Evolutionary conservation across 306 rosid species (phyloP), one percentile per base, ranked within the genome.

Genomic region (Lablab purpureus): DNA sequence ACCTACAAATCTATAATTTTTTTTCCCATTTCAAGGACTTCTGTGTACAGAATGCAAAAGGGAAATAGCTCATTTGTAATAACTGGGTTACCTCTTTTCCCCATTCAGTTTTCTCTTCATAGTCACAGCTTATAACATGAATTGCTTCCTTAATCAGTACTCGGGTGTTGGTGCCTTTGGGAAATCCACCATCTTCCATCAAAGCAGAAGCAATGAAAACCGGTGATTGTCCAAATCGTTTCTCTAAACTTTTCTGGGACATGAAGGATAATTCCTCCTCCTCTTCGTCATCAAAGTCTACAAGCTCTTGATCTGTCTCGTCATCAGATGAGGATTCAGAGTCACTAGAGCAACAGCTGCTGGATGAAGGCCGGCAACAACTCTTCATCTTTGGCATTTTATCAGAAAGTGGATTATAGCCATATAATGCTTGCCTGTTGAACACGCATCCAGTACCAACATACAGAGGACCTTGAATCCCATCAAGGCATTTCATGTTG

Each of bases 91-190:
- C 99, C 97, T 91, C 99, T 88, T 89, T 95, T 32, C 99, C 99
- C 99, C 99, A 95, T 80, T 91, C 93, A 37, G 99, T 93, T 87
- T 90, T 95, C 86, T 93, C 98, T 88, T 95, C 98, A 83, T 95
- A 95, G 51, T 97, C 99, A 85, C 91, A 81, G 63, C 98, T 89
- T 68, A 95, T 91, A 40, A 95, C 99, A 88, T 93, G 98, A 80
- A 95, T 88, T 78, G 99, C 97, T 88, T 93, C 98, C 85, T 95
- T 95, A 19, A 93, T 81, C 17, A 90, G 91, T 51, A 89, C 71
- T 30, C 82, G 47, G 64, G 84, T 77, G 52, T 82, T 90, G 40
- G 87, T 84, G 54, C 96, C 97, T 78, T 90, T 92, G n/a, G 92
- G 91, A 73, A 91, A 86, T 46, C 99, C 98, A 66, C 97, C 94